Conservation (phyloP, 2,329 filamentous ascomycete species). For the Colletotrichum aenigma region DNA sequence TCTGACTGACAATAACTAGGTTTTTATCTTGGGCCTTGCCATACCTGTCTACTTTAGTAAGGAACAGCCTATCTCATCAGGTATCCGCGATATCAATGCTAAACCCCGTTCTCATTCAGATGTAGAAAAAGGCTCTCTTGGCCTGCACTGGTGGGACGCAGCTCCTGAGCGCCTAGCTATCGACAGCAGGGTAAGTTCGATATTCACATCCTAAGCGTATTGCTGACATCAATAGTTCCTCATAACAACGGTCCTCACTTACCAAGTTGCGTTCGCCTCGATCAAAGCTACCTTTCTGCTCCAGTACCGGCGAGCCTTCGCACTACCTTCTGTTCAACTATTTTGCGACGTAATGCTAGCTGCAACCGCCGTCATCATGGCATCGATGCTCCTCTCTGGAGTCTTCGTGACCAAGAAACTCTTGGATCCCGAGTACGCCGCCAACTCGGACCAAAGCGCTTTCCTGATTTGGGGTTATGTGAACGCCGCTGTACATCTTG, state of each 20-base stretch:
- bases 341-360: conserved; percentile 4
- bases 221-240: not conserved
- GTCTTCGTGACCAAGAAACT: not conserved
- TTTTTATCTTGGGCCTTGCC: not conserved
- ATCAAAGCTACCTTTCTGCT: conserved; percentile 38
- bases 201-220: rapidly evolving
- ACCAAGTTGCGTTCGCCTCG: conserved; percentile 30
- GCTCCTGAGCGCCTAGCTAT: not conserved
- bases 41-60: not conserved
- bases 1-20: not conserved
- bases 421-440: not conserved
- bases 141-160: not conserved
- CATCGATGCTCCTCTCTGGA: not conserved
- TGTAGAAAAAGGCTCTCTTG: not conserved
- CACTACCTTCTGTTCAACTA: not conserved
- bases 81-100: not conserved
- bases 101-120: not conserved
- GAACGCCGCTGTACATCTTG: not conserved
- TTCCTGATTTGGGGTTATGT: not conserved
- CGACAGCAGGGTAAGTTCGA: not conserved
- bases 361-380: not conserved
- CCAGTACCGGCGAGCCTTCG: conserved; percentile 38
- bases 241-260: conserved; percentile 27
- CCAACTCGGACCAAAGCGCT: not conserved
- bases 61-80: rapidly evolving